phyloP scores from a whole-genome alignment of 129 eudicot species.

The Glebionis coronaria region DNA sequence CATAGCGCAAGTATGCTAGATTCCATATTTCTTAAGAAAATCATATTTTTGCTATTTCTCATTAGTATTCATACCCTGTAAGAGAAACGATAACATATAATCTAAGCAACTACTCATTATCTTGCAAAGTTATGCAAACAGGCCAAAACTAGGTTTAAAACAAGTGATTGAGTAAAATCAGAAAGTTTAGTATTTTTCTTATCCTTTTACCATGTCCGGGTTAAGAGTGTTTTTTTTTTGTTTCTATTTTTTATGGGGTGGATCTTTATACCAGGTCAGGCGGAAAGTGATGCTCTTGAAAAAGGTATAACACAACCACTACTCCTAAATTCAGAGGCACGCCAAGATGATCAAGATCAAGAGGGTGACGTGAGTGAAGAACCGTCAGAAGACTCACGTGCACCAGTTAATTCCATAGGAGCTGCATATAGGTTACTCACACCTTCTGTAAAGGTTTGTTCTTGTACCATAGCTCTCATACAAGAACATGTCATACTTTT shows the following conservation, averaged over 20 bases:
- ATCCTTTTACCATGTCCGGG: too few relatives aligned
- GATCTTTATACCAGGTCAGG: conserved; percentile 31
- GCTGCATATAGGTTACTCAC: conserved; percentile 86
- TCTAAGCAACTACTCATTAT: too few relatives aligned
- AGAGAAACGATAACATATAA: too few relatives aligned
- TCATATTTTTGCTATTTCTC: too few relatives aligned
- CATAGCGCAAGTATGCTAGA: conserved; percentile 43
- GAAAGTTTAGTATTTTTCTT: too few relatives aligned
- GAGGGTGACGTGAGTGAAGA: conserved; percentile 74
- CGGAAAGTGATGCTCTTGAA: conserved; percentile 55
- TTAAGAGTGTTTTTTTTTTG: too few relatives aligned
- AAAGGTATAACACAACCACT: conserved; percentile 77
- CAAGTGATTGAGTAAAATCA: too few relatives aligned
- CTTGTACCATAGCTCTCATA: background rate
- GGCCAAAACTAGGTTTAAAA: too few relatives aligned
- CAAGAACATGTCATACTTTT: background rate
- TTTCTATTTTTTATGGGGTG: too few relatives aligned
- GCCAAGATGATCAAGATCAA: conserved; percentile 48
- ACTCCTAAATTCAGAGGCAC: conserved; percentile 45
- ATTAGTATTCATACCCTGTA: too few relatives aligned
- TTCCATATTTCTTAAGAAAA: conserved; percentile 1
- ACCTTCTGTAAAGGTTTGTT: conserved; percentile 83
- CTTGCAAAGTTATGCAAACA: too few relatives aligned
- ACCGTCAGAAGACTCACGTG: conserved; percentile 66
- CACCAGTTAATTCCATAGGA: conserved; percentile 61